These are phyloP conservation scores for Dendrothele bispora DNA, from an alignment of 768 basidiomycete species.

Conservation along the genomic window DNA sequence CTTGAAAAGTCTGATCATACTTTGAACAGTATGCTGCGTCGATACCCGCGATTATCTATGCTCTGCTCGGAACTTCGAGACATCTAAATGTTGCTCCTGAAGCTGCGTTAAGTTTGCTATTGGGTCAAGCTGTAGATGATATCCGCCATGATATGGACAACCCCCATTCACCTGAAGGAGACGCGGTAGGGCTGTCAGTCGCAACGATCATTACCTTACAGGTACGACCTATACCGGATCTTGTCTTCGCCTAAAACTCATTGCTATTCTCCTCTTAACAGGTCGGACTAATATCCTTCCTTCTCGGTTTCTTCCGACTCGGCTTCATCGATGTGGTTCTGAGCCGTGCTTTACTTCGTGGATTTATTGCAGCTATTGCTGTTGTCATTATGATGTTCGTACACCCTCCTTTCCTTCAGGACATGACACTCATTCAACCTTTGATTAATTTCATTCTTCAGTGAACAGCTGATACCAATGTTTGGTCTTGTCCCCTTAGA, in stretches of 20 bases:
- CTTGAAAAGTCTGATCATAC: not conserved
- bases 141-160: slow-evolving; percentile 53
- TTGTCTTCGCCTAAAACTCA: no score
- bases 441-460: slow-evolving; percentile 23
- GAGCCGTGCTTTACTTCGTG: slow-evolving; percentile 82
- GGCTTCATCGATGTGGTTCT: slow-evolving; percentile 94
- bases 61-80: slow-evolving; percentile 82
- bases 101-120: slow-evolving; percentile 81
- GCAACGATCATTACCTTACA: slow-evolving; percentile 85
- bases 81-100: slow-evolving; percentile 88
- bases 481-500: slow-evolving; percentile 69
- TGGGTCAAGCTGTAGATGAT: slow-evolving; percentile 84
- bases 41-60: slow-evolving; percentile 86
- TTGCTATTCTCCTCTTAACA: no score
- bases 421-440: not conserved
- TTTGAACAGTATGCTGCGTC: slow-evolving; percentile 71
- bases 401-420: not conserved
- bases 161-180: slow-evolving; percentile 39
- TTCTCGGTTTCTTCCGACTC: slow-evolving; percentile 83
- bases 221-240: slow-evolving; percentile 35
- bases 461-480: slow-evolving; percentile 89
- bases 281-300: slow-evolving; percentile 84
- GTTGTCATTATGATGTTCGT: slow-evolving; percentile 83
- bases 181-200: slow-evolving; percentile 62
- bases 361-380: slow-evolving; percentile 84